These are phyloP conservation scores for Lentinula sp. DNA, from an alignment of 768 basidiomycete species.

Conservation along the genomic window DNA sequence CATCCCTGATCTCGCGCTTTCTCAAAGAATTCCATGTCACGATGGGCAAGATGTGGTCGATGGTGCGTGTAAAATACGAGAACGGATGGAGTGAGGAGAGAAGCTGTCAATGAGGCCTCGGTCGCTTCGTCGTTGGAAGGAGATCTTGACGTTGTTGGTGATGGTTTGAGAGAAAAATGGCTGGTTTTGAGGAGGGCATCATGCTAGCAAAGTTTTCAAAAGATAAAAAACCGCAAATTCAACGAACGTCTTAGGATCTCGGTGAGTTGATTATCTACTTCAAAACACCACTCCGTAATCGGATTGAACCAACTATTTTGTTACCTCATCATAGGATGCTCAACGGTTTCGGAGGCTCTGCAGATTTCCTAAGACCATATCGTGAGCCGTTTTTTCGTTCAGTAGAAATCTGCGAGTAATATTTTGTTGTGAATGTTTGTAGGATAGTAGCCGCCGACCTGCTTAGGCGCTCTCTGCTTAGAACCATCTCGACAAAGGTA, in stretches of 20 bases:
- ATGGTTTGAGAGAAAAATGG: constrained; percentile 32
- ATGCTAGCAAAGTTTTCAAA: constrained; percentile 46
- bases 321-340: constrained; percentile 28
- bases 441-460: too few species aligned
- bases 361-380: constrained; percentile 41
- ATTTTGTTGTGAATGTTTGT: too few species aligned
- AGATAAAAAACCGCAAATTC: constrained; percentile 31
- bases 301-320: too few species aligned
- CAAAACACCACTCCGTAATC: too few species aligned
- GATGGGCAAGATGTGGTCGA: constrained; percentile 73
- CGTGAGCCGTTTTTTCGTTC: too few species aligned
- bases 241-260: constrained; percentile 41
- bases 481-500: too few species aligned
- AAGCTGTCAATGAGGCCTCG: neutral
- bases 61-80: constrained; percentile 91
- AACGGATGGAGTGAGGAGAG: constrained; percentile 21
- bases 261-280: constrained; percentile 8
- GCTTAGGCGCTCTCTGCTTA: too few species aligned
- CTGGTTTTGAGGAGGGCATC: constrained; percentile 76
- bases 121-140: too few species aligned
- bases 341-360: constrained; percentile 43
- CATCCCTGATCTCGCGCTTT: constrained; percentile 61
- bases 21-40: constrained; percentile 78
- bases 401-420: too few species aligned
- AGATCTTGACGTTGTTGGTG: neutral